phyloP scores from a whole-genome alignment of 2,329 filamentous ascomycete genomes.

The Emergomyces pasteurianus region DNA sequence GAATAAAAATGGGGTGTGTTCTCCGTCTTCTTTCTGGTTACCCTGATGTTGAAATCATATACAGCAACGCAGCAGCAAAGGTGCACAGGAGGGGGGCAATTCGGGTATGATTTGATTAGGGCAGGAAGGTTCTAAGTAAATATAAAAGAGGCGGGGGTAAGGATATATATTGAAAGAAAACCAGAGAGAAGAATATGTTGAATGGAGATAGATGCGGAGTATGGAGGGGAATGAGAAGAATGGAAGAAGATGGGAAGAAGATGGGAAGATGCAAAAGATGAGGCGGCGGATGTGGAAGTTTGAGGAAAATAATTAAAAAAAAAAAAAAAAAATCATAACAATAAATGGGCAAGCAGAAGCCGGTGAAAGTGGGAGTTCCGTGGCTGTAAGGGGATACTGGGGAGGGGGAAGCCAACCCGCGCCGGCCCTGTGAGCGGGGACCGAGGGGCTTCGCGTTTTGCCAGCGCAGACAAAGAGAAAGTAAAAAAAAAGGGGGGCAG shows the following conservation, averaged over 20 bases:
- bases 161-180: slow-evolving; percentile 11
- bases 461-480: neutral
- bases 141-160: slow-evolving; percentile 11
- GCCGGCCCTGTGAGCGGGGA: neutral
- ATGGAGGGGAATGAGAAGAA: slow-evolving; percentile 11
- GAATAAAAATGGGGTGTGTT: slow-evolving; percentile 2
- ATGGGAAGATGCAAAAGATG: no score
- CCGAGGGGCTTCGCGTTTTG: neutral
- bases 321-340: neutral
- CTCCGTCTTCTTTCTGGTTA: neutral
- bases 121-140: neutral
- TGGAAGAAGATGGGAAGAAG: slow-evolving; percentile 12
- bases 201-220: slow-evolving; percentile 9
- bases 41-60: neutral
- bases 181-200: slow-evolving; percentile 7
- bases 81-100: neutral
- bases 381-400: no score
- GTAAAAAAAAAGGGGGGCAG: neutral
- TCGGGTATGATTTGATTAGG: neutral
- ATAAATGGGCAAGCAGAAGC: slow-evolving; percentile 3
- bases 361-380: neutral
- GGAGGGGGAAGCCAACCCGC: neutral
- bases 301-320: neutral
- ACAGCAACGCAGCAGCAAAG: neutral
- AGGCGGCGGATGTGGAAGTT: slow-evolving; percentile 4